Evolutionary conservation across 306 rosid genomes (phyloP), one percentile per base, ranked within the genome.

Genomic region (Casuarina glauca): DNA sequence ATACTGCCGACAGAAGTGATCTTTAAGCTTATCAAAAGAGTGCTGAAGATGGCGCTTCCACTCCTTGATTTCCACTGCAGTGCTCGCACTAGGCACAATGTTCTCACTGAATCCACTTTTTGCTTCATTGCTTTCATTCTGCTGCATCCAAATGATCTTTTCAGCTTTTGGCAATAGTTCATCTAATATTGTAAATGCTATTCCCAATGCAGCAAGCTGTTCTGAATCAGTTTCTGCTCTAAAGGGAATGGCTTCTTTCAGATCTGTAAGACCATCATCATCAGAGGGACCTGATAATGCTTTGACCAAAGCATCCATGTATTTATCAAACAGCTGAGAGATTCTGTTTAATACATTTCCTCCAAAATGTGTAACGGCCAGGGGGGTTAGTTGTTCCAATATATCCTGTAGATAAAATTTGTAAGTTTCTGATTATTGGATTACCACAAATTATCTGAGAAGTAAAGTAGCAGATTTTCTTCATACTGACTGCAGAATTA

Each of bases 221-320:
- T 95, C 99, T 2, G 97, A 84, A 85, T 95, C 99, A 52, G 99
- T 93, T 79, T 95, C 99, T 43, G 93, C 97, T 89, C 96, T 88
- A 78, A 93, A 89, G 77, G 85, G 86, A 52, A 88, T 74, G 0
- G 79, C 81, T 78, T 91, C 97, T 85, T 91, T 95, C 52, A 93
- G 80, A 82, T 95, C 97, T 6, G 90, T 84, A 75, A 93, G 90
- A 83, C 77, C 85, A 76, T 95, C 99, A 79, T 95, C 99, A 75
- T 95, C 99, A 53, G 97, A 92, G 76, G 97, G 95, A 76, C 93
- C 88, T 7, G 94, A 97, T 61, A 95, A 79, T 36, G 93, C 86
- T 84, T 89, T 95, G 84, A 87, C 90, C 80, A 95, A 84, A 80
- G 93, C 90, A 75, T 95, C 99, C 87, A 91, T 90, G 88, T 89